phyloP scores from a whole-genome alignment of 768 basidiomycete species.

The Botryobasidium botryosum region DNA sequence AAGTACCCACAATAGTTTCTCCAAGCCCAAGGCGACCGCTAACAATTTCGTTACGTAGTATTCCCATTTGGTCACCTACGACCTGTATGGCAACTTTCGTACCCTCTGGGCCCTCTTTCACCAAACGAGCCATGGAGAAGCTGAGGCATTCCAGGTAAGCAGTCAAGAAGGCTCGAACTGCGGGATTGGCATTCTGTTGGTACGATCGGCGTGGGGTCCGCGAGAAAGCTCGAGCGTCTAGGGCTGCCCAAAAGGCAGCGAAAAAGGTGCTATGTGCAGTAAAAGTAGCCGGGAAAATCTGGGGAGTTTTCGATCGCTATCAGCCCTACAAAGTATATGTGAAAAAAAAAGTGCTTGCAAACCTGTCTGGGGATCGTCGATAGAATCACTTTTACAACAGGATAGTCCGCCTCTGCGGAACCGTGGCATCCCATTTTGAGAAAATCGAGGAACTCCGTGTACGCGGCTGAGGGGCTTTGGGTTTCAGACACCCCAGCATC shows the following conservation, averaged over 20 bases:
- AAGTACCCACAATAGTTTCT: too few species aligned
- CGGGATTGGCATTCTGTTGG: conserved; percentile 30
- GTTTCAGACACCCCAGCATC: too few species aligned
- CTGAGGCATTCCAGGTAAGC: conserved; percentile 53
- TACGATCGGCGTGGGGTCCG: conserved; percentile 33
- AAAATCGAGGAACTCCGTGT: conserved; percentile 61
- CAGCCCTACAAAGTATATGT: conserved; percentile 18
- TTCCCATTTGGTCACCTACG: too few species aligned
- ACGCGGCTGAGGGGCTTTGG: conserved; percentile 33
- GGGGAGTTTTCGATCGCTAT: too few species aligned
- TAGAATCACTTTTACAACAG: conserved; percentile 59
- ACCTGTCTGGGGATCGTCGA: conserved; percentile 55
- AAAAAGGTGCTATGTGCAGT: conserved; percentile 37
- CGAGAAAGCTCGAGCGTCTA: conserved; percentile 53
- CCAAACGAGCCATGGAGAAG: conserved; percentile 34
- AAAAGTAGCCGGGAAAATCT: conserved; percentile 18
- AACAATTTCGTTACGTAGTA: too few species aligned
- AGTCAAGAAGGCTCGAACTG: conserved; percentile 51
- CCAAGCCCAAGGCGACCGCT: too few species aligned
- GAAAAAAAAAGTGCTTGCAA: not conserved
- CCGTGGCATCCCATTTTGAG: conserved; percentile 66
- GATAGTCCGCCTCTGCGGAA: conserved; percentile 64
- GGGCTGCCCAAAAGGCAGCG: conserved; percentile 65
- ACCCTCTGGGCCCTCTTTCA: too few species aligned
- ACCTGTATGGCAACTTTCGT: too few species aligned